A percentile compares a stretch with the other conserved stretches of the same genome.
Evolutionary conservation across 495 filamentous ascomycete species (phyloP).

Genomic region (Neurospora sp.): DNA sequence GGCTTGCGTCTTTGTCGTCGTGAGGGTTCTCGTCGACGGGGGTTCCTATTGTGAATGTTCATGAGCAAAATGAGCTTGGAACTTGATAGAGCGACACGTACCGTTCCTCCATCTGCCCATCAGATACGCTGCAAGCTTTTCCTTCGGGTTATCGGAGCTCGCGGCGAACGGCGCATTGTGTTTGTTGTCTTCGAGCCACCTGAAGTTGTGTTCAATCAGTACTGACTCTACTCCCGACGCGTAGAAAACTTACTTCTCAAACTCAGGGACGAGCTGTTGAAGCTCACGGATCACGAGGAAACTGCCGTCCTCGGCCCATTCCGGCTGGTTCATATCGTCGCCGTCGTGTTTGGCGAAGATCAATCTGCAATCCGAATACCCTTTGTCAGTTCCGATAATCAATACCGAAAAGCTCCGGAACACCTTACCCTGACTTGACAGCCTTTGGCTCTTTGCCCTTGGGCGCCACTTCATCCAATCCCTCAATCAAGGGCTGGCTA

Average conservation of each 20-base stretch:
- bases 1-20: background rate
- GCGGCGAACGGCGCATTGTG: background rate
- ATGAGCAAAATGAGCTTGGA: background rate
- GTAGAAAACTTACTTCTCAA: background rate
- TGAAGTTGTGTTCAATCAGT: background rate
- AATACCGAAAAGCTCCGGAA: background rate
- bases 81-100: background rate
- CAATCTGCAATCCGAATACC: background rate
- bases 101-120: constrained; percentile 1
- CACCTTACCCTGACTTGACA: background rate
- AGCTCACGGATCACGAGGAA: constrained; percentile 3
- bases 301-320: background rate
- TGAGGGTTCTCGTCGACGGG: background rate
- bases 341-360: background rate
- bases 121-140: background rate
- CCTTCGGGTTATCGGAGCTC: background rate
- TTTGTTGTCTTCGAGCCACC: background rate
- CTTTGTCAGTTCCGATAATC: background rate
- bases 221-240: background rate
- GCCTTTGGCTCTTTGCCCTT: background rate
- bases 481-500: background rate
- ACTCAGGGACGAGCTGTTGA: background rate
- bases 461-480: background rate
- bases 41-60: background rate
- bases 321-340: background rate